Base-by-base conservation (phyloP, 805 yeast genomes). In the Lachancea kluyveri region DNA sequence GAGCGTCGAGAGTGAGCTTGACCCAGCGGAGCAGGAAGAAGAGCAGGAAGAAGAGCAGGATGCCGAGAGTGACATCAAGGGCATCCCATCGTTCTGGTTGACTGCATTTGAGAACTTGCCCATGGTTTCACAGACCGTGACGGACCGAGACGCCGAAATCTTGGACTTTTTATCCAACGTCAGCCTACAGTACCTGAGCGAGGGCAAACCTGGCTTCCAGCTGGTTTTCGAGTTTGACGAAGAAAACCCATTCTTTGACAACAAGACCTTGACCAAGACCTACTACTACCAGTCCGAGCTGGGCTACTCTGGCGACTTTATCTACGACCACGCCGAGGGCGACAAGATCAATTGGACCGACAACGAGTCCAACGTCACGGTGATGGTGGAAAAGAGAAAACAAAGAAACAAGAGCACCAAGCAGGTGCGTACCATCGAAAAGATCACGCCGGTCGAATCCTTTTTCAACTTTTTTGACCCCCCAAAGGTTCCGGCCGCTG, bases 261-360 rank as follows among this genome's bases (percentile, higher is more conserved):
- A 90, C 64, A 68, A 64, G 45, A 63, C 65, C 33, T 71, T 92
- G 48, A 70, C 81, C 41, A 92, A 92, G 68, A 79, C 94, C 6
- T 92, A 92, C 62, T 88, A 75, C 64, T 92, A 92, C 65, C 95
- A 86, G 63, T 86, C 84, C 39, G 95, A 90, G 62, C 70, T 87
- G 46, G 96, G 95, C 14, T 85, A 86, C 61, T 79, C 88, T 18
- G 96, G 98, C 19, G 98, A 92, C 59, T 90, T 85, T 59, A 87
- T 92, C 46, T 92, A 90, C 60, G 96, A 90, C 62, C 95, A 85
- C 56, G 97, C 98, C 8, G 94, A 85, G 54, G 97, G 97, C 34
- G 79, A 75, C 35, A 43, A 39, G 17, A 83, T 92, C 57, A 66
- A 80, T 46, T 92, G 98, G 98, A 66, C 64, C 42, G 72, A 79